A percentile compares a stretch with the other conserved stretches of the same genome.
Evolutionary conservation across 345 rosid species (phyloP).

Genomic region (Pugionium dolabratum): DNA sequence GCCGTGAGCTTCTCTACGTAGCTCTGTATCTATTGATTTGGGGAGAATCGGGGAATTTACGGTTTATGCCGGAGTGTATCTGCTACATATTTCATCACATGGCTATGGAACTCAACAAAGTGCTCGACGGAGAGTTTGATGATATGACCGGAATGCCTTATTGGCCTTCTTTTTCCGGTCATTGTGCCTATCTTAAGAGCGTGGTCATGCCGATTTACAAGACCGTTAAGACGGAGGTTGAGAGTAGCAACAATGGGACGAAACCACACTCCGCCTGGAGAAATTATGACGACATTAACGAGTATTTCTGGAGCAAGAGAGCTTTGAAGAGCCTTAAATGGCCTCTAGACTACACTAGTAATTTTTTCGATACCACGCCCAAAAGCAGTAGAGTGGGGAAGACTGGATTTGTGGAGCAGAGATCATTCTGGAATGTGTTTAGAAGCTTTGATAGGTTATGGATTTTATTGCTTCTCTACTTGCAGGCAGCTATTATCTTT

Average conservation of each 20-base stretch:
- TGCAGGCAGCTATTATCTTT: slow-evolving; percentile 79
- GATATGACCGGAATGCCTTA: slow-evolving; percentile 89
- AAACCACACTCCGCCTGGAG: slow-evolving; percentile 94
- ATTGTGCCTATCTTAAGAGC: slow-evolving; percentile 64
- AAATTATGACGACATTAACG: slow-evolving; percentile 90
- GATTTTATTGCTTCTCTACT: slow-evolving; percentile 73
- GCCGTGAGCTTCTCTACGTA: slow-evolving; percentile 71
- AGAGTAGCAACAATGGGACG: slow-evolving; percentile 82
- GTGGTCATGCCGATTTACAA: slow-evolving; percentile 86
- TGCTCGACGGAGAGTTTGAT: slow-evolving; percentile 75
- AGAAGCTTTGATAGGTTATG: slow-evolving; percentile 91
- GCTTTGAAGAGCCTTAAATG: slow-evolving; percentile 83
- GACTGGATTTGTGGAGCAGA: slow-evolving; percentile 96
- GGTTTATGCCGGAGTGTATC: slow-evolving; percentile 89
- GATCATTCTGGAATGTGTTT: slow-evolving; percentile 81
- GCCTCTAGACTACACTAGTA: slow-evolving; percentile 77
- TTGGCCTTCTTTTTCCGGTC: slow-evolving; percentile 74
- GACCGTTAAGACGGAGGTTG: slow-evolving; percentile 76
- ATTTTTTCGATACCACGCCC: slow-evolving; percentile 65
- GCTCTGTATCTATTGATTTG: slow-evolving; percentile 75
- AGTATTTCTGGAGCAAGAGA: slow-evolving; percentile 94
- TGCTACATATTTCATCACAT: slow-evolving; percentile 86
- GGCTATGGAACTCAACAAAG: slow-evolving; percentile 90
- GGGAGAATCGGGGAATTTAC: slow-evolving; percentile 88
- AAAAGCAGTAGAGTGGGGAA: slow-evolving; percentile 71